Evolutionary conservation across 2,329 filamentous ascomycete genomes (phyloP).

Genomic region (Hypoxylon sp.): DNA sequence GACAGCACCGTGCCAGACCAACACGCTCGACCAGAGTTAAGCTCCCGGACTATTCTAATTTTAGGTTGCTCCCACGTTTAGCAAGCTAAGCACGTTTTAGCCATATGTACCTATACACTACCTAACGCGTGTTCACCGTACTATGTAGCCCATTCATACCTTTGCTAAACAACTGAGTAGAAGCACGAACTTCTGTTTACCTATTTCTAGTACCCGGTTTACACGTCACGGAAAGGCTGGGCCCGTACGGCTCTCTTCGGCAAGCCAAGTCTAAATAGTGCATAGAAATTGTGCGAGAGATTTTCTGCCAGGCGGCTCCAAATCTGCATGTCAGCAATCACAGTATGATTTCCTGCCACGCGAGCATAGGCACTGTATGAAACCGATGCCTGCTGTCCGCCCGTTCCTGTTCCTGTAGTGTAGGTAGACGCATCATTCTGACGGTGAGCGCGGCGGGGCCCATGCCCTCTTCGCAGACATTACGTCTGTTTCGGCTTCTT

Average conservation of each 20-base stretch:
- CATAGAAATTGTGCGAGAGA: slow-evolving; percentile 28
- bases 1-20: slow-evolving; percentile 17
- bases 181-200: slow-evolving; percentile 5
- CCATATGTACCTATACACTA: slow-evolving; percentile 27
- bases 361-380: slow-evolving; percentile 37
- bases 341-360: slow-evolving; percentile 30
- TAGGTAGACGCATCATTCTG: slow-evolving; percentile 39
- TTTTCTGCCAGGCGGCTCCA: slow-evolving; percentile 36
- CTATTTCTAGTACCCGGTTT: slow-evolving; percentile 32
- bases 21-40: slow-evolving; percentile 14
- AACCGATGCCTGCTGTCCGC: slow-evolving; percentile 30
- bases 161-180: neutral
- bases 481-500: slow-evolving; percentile 30
- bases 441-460: slow-evolving; percentile 39
- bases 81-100: neutral
- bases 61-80: slow-evolving; percentile 26
- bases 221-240: slow-evolving; percentile 42
- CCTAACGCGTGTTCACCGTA: slow-evolving; percentile 29
- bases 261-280: slow-evolving; percentile 27
- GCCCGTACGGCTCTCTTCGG: slow-evolving; percentile 38
- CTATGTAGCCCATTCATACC: slow-evolving; percentile 7
- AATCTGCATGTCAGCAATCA: slow-evolving; percentile 41
- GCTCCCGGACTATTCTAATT: slow-evolving; percentile 28
- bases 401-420: slow-evolving; percentile 4
- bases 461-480: slow-evolving; percentile 29